Percentiles rank a stretch among this genome's conserved stretches.
phyloP scores from a whole-genome alignment of 2,329 filamentous ascomycete species.

The Penicillium frequentans region DNA sequence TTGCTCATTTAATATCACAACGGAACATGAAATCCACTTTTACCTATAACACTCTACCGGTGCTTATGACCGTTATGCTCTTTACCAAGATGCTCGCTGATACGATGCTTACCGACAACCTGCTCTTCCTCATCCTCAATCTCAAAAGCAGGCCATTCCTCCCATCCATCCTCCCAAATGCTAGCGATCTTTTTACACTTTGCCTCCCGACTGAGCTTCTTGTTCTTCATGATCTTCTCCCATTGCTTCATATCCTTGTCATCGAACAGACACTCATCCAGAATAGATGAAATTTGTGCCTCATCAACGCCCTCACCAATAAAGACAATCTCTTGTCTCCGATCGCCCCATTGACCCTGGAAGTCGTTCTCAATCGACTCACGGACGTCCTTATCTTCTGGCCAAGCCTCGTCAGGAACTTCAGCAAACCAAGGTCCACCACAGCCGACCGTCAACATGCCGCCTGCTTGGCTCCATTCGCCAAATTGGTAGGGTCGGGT shows the following conservation, averaged over 20 bases:
- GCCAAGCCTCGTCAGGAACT: slow-evolving; percentile 54
- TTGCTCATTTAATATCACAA: background rate
- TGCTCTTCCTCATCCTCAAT: slow-evolving; percentile 34
- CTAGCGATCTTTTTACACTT: slow-evolving; percentile 50
- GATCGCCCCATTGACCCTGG: slow-evolving; percentile 62
- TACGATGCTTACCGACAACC: slow-evolving; percentile 30
- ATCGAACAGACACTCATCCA: slow-evolving; percentile 64
- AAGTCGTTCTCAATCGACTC: slow-evolving; percentile 53
- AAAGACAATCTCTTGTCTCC: slow-evolving; percentile 71
- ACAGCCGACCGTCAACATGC: slow-evolving; percentile 44
- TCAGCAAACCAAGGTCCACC: slow-evolving; percentile 59
- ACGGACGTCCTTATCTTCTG: slow-evolving; percentile 49
- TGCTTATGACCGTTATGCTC: slow-evolving; percentile 14
- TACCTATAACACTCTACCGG: background rate
- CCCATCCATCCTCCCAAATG: slow-evolving; percentile 61
- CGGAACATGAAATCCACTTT: background rate
- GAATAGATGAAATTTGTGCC: slow-evolving; percentile 49
- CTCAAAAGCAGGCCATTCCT: slow-evolving; percentile 54
- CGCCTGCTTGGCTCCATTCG: slow-evolving; percentile 48
- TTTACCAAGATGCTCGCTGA: slow-evolving; percentile 31
- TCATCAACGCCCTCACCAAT: slow-evolving; percentile 66
- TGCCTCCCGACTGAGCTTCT: slow-evolving; percentile 34
- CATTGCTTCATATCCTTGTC: slow-evolving; percentile 59
- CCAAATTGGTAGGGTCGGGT: slow-evolving; percentile 44
- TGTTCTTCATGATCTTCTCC: slow-evolving; percentile 53